Percentiles rank a stretch among this genome's conserved stretches.
Evolutionary conservation across 2,329 filamentous ascomycete genomes (phyloP).

Genomic region (Verticillium nubilum): DNA sequence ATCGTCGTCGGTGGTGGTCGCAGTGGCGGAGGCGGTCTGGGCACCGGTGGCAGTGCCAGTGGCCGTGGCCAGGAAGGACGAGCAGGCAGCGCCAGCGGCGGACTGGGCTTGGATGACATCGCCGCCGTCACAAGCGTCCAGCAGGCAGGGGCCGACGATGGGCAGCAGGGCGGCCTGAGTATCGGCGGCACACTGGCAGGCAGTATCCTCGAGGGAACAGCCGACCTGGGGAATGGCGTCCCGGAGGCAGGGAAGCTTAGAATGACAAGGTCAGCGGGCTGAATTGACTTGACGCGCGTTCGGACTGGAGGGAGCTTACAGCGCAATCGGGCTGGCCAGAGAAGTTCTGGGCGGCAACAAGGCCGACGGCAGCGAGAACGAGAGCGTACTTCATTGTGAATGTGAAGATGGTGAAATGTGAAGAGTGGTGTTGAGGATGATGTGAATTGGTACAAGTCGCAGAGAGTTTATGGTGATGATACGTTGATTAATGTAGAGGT

Average conservation of each 20-base stretch:
- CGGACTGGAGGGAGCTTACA: slow-evolving; percentile 23
- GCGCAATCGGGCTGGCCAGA: slow-evolving; percentile 30
- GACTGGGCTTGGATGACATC: slow-evolving; percentile 25
- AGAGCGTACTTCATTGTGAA: slow-evolving; percentile 35
- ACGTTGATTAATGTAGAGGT: neutral
- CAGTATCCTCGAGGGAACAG: slow-evolving; percentile 28
- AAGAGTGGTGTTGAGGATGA: neutral
- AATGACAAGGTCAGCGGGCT: neutral
- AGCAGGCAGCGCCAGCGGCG: slow-evolving; percentile 21
- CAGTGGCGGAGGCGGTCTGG: neutral
- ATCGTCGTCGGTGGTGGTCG: neutral
- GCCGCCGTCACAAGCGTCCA: slow-evolving; percentile 23
- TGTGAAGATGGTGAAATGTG: too few relatives aligned
- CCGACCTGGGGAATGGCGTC: slow-evolving; percentile 27
- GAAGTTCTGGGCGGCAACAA: slow-evolving; percentile 33
- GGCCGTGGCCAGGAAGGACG: slow-evolving; percentile 12
- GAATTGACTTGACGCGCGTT: neutral
- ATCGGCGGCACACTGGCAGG: slow-evolving; percentile 31
- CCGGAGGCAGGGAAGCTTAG: slow-evolving; percentile 26
- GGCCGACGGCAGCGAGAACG: slow-evolving; percentile 25
- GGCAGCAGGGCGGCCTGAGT: slow-evolving; percentile 24
- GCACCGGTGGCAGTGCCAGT: slow-evolving; percentile 3
- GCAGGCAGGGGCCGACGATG: slow-evolving; percentile 24
- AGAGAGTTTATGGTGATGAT: neutral
- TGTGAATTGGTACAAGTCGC: neutral